These are phyloP conservation scores for Mycena metata DNA, from an alignment of 768 basidiomycete species.

Conservation along the genomic window DNA sequence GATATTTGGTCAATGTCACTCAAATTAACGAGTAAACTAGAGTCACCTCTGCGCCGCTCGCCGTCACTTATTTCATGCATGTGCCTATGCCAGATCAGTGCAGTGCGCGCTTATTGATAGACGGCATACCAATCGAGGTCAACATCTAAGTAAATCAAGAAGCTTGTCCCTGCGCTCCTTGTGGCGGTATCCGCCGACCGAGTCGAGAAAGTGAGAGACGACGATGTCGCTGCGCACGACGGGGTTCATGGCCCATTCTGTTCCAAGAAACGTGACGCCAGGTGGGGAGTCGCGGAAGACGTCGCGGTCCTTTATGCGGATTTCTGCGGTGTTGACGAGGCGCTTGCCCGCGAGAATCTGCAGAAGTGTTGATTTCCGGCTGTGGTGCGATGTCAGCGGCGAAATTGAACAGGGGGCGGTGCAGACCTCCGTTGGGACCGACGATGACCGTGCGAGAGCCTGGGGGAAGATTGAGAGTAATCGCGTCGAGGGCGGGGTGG, in stretches of 20 bases:
- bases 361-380: conserved; percentile 95
- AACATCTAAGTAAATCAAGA: conserved; percentile 92
- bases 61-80: conserved; percentile 98
- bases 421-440: conserved; percentile 93
- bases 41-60: conserved; percentile 85
- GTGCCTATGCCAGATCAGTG: conserved; percentile 48
- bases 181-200: conserved; percentile 95
- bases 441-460: conserved; percentile 90
- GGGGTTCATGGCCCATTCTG: conserved; percentile 89
- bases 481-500: conserved; percentile 69
- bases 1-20: too few relatives aligned
- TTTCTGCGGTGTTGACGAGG: conserved; percentile 73
- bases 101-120: too few relatives aligned
- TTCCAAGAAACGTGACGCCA: conserved; percentile 87
- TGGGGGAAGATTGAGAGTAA: conserved; percentile 74
- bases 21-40: too few relatives aligned
- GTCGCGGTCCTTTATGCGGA: conserved; percentile 83
- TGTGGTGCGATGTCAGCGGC: conserved; percentile 47
- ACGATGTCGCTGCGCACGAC: conserved; percentile 93
- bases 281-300: conserved; percentile 90
- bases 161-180: conserved; percentile 89
- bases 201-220: conserved; percentile 96
- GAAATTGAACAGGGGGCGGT: conserved; percentile 13
- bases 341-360: conserved; percentile 95
- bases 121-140: conserved; percentile 83